These are phyloP conservation scores for Truncatella angustata DNA, from an alignment of 2,329 filamentous ascomycete species.

Conservation along the genomic window DNA sequence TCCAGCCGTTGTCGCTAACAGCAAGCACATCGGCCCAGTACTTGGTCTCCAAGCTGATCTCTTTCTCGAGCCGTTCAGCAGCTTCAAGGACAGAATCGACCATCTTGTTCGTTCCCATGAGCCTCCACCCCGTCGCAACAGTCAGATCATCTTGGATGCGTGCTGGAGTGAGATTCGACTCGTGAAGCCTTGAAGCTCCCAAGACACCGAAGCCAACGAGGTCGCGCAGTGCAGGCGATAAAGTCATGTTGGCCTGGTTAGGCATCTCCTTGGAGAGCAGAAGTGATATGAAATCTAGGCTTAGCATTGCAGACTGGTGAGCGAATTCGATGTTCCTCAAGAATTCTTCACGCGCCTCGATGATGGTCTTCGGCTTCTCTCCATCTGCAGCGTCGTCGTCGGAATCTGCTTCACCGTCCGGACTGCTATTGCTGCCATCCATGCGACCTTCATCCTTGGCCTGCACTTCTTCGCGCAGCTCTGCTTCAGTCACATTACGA, in stretches of 20 bases:
- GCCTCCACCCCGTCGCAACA: constrained; percentile 68
- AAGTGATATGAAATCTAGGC: constrained; percentile 80
- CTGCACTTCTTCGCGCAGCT: constrained; percentile 66
- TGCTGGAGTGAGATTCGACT: constrained; percentile 56
- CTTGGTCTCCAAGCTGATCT: constrained; percentile 75
- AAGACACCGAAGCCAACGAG: constrained; percentile 73
- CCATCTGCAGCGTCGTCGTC: constrained; percentile 41
- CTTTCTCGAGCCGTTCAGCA: constrained; percentile 68
- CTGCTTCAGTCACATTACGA: constrained; percentile 72
- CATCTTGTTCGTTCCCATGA: constrained; percentile 73
- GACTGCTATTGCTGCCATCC: constrained; percentile 40
- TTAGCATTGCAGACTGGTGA: constrained; percentile 63
- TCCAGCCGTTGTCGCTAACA: constrained; percentile 83
- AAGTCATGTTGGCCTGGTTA: constrained; percentile 64
- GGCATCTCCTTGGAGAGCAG: constrained; percentile 80
- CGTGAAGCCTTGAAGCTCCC: constrained; percentile 63
- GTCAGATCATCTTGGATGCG: constrained; percentile 55
- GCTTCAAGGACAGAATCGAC: constrained; percentile 73
- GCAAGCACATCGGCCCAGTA: constrained; percentile 88
- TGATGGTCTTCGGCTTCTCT: constrained; percentile 40
- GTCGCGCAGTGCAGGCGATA: constrained; percentile 69
- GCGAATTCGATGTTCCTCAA: constrained; percentile 55
- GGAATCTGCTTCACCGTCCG: constrained; percentile 45
- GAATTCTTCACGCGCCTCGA: constrained; percentile 55
- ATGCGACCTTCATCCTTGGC: constrained; percentile 37